Evolutionary conservation across 2,329 filamentous ascomycete genomes (phyloP).

Genomic region (Harringtonia aguacate): DNA sequence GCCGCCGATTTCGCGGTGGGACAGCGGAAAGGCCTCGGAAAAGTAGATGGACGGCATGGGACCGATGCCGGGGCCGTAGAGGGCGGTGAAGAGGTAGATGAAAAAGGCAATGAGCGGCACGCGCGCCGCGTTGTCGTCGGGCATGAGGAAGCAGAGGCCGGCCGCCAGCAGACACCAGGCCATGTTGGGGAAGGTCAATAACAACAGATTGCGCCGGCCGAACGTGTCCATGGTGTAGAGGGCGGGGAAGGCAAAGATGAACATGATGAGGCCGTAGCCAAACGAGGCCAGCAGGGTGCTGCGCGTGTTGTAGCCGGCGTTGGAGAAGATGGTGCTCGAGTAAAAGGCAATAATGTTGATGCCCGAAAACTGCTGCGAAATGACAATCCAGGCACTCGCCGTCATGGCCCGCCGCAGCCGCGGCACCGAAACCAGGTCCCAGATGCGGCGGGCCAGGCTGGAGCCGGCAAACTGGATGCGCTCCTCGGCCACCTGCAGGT

Average conservation of each 20-base stretch:
- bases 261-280: conserved; percentile 45
- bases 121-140: conserved; percentile 11
- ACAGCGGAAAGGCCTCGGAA: conserved; percentile 59
- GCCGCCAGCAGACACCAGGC: conserved; percentile 47
- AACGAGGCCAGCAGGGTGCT: conserved; percentile 29
- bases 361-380: conserved; percentile 51
- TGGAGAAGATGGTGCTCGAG: conserved; percentile 32
- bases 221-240: conserved; percentile 56
- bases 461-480: conserved; percentile 12
- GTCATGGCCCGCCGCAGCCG: conserved; percentile 51
- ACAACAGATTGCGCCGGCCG: conserved; percentile 47
- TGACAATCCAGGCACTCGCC: conserved; percentile 59
- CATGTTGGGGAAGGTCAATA: conserved; percentile 60
- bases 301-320: conserved; percentile 26
- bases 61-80: conserved; percentile 37
- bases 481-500: conserved; percentile 38
- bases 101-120: conserved; percentile 39
- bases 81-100: conserved; percentile 17
- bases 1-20: conserved; percentile 62
- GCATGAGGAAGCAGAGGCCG: conserved; percentile 41
- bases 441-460: conserved; percentile 39
- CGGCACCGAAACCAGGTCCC: conserved; percentile 47
- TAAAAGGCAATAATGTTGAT: conserved; percentile 36
- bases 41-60: conserved; percentile 58
- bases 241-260: conserved; percentile 56